phyloP scores from a whole-genome alignment of 2,329 filamentous ascomycete genomes.

The Exophiala mesophila region DNA sequence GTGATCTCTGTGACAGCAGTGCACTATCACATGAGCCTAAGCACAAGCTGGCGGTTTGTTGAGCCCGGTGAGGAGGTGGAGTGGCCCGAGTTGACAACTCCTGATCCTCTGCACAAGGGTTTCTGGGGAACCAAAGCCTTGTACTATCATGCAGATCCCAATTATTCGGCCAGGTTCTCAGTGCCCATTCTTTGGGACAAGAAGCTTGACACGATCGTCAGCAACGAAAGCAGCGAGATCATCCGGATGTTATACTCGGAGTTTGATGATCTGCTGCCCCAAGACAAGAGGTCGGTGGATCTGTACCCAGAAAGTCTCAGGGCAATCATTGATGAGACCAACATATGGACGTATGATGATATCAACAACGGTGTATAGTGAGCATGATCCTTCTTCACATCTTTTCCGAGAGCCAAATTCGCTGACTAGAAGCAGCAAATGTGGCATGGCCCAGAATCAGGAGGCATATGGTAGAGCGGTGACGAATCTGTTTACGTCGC shows the following conservation, averaged over 20 bases:
- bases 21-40: slow-evolving; percentile 63
- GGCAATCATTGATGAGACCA: slow-evolving; percentile 63
- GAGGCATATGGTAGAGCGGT: slow-evolving; percentile 70
- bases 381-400: slow-evolving; percentile 3
- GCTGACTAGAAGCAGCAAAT: slow-evolving; percentile 45
- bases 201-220: slow-evolving; percentile 68
- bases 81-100: slow-evolving; percentile 44
- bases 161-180: slow-evolving; percentile 70
- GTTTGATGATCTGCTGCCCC: slow-evolving; percentile 64
- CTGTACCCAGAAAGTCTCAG: slow-evolving; percentile 61
- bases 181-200: slow-evolving; percentile 80
- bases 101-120: slow-evolving; percentile 54
- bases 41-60: slow-evolving; percentile 69
- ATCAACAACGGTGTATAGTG: slow-evolving; percentile 48
- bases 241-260: slow-evolving; percentile 72
- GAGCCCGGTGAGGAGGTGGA: slow-evolving; percentile 52
- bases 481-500: slow-evolving; percentile 60
- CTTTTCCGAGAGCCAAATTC: too few species aligned
- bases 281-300: slow-evolving; percentile 50
- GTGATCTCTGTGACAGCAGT: slow-evolving; percentile 64
- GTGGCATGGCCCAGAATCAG: slow-evolving; percentile 72
- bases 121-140: slow-evolving; percentile 66
- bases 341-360: slow-evolving; percentile 67
- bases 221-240: slow-evolving; percentile 82
- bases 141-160: slow-evolving; percentile 64